Conservation (phyloP, 176 grass and related monocot genomes). For the Oryza glaberrima region DNA sequence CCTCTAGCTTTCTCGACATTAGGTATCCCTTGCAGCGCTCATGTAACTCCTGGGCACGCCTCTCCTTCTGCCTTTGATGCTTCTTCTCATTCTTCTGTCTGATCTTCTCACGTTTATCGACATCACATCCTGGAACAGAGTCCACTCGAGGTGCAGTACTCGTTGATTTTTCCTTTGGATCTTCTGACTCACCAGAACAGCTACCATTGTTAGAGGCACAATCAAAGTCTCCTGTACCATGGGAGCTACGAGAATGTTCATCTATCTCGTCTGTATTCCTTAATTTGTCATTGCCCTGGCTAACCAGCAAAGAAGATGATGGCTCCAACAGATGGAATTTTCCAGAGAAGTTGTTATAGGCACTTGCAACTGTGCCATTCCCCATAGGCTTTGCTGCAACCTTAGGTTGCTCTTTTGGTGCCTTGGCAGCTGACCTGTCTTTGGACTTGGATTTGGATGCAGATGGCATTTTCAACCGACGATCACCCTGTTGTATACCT, state of each 20-base stretch:
- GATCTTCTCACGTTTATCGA: constrained; percentile 96
- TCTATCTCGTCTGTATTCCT: constrained; percentile 87
- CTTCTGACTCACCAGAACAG: constrained; percentile 88
- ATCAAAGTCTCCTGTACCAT: constrained; percentile 81
- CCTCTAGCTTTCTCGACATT: constrained; percentile 91
- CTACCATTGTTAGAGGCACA: constrained; percentile 87
- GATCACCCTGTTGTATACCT: constrained; percentile 41
- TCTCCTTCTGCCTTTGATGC: constrained; percentile 95
- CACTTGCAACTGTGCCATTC: constrained; percentile 62
- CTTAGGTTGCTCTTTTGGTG: constrained; percentile 73
- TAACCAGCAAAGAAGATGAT: constrained; percentile 51
- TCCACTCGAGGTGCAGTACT: constrained; percentile 52
- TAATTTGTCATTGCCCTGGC: constrained; percentile 65
- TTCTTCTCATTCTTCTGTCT: constrained; percentile 98
- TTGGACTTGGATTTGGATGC: constrained; percentile 91
- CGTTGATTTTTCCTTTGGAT: constrained; percentile 71
- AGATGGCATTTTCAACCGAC: constrained; percentile 72
- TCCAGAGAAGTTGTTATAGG: constrained; percentile 78
- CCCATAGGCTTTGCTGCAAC: constrained; percentile 61
- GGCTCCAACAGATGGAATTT: constrained; percentile 88
- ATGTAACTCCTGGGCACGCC: constrained; percentile 86
- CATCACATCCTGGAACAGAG: constrained; percentile 76
- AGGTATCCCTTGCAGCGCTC: constrained; percentile 94
- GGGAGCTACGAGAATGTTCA: constrained; percentile 85
- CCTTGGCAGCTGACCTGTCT: constrained; percentile 65